Evolutionary conservation across 805 yeast species (phyloP).

Genomic region (Brettanomyces bruxellensis): DNA sequence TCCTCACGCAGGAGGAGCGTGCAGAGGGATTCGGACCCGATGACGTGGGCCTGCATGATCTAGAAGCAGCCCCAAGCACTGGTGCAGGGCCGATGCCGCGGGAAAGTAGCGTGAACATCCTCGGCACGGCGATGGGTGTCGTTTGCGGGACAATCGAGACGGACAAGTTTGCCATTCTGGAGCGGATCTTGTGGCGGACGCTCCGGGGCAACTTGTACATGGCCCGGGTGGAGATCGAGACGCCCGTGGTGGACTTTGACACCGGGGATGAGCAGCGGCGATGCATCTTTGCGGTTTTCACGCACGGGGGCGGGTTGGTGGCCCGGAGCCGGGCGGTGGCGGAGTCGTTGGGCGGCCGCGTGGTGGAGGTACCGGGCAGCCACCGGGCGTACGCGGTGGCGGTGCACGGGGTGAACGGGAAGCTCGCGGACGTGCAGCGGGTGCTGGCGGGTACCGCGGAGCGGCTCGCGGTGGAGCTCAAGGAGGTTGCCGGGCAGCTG

Average conservation of each 20-base stretch:
- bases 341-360: conserved; percentile 79
- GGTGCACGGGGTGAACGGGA: conserved; percentile 40
- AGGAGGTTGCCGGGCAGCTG: conserved; percentile 66
- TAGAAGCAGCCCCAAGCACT: not conserved
- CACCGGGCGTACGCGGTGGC: conserved; percentile 33
- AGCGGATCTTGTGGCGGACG: conserved; percentile 84
- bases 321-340: conserved; percentile 68
- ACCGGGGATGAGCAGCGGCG: conserved; percentile 50
- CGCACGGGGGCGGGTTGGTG: conserved; percentile 75
- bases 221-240: conserved; percentile 65
- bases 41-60: not conserved
- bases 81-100: not conserved
- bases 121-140: conserved; percentile 34
- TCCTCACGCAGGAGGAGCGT: conserved; percentile 15
- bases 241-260: conserved; percentile 52
- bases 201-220: conserved; percentile 86
- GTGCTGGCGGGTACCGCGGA: conserved; percentile 57
- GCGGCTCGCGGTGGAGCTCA: conserved; percentile 68
- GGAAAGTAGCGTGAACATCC: conserved; percentile 24
- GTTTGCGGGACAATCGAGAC: conserved; percentile 78
- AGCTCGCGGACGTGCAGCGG: conserved; percentile 32
- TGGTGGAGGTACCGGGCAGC: conserved; percentile 48
- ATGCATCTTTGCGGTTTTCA: conserved; percentile 79
- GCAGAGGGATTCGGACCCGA: not conserved
- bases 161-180: conserved; percentile 58